Evolutionary conservation across 106 monocot genomes (phyloP), one percentile per base, ranked within the genome.

Genomic region (Narthecium ossifragum): DNA sequence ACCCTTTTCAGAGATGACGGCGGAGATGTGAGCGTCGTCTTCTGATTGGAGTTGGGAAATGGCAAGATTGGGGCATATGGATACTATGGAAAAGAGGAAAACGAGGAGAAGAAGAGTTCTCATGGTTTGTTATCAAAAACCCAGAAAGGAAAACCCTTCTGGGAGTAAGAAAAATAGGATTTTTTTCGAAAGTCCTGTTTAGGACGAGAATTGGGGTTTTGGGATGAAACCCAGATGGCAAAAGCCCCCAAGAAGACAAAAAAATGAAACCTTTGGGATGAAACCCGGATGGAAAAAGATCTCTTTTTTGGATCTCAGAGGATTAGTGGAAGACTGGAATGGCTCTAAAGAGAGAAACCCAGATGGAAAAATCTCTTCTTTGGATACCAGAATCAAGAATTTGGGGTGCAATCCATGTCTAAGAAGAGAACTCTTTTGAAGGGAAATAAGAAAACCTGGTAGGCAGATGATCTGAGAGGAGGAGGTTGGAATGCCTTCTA

Each of bases 1-100:
- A 25, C 96, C 96, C 22, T 73, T 80, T 45, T 78, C 77, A 17
- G 86, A 80, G 36, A 90, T 53, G 9, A 86, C 38, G 10, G 73
- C 70, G 39, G 90, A 84, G 26, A 84, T 86, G 59, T 50, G 75
- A 7, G 68, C 76, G 8, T 8, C 33, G 1, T 69, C 70, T 15
- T 14, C 15, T 4, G 75, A 52, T 25, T 53, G 57, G 15, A 74
- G 50, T 5, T 26, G 43, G 55, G 70, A 59, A 63, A 36, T 15
- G n/a, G 50, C 59, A 4, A 33, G 32, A 55, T 17, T 46, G 41
- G 60, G 46, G 67, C 66, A 63, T 22, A 74, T 36, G 13, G 25
- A 46, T 25, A 50, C 17, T 34, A 74, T 12, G 59, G 55, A 14
- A 25, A 69, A 27, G 50, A 65, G 34, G 49, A 64, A 53, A 33